These are phyloP conservation scores for Blastomyces silverae DNA, from an alignment of 2,329 filamentous ascomycete species.

Conservation along the genomic window DNA sequence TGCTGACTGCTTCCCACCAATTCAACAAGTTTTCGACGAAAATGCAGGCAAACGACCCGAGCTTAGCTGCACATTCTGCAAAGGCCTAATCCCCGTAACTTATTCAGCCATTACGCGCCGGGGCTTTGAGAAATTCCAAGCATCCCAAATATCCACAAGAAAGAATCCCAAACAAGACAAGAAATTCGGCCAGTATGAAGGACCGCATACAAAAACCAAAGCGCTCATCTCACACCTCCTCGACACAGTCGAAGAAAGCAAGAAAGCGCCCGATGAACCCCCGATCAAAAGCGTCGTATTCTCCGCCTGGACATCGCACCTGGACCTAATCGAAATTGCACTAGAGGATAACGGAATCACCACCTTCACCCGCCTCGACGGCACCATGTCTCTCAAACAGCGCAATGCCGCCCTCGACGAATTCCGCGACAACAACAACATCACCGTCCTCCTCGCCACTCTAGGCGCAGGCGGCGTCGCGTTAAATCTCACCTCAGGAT, in stretches of 20 bases:
- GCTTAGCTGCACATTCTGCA: constrained; percentile 61
- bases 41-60: constrained; percentile 40
- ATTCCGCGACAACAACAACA: constrained; percentile 64
- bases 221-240: constrained; percentile 71
- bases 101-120: constrained; percentile 63
- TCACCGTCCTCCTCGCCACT: constrained; percentile 81
- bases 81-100: constrained; percentile 54
- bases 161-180: constrained; percentile 48
- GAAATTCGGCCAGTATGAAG: constrained; percentile 61
- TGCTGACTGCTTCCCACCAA: constrained; percentile 59
- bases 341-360: constrained; percentile 52
- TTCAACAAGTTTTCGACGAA: constrained; percentile 49
- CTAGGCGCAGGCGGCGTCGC: constrained; percentile 89
- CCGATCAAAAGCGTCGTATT: constrained; percentile 93
- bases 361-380: constrained; percentile 73
- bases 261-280: constrained; percentile 52
- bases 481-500: constrained; percentile 80
- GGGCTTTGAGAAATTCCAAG: constrained; percentile 44
- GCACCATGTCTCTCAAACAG: constrained; percentile 70
- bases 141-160: constrained; percentile 53
- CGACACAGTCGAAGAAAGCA: constrained; percentile 50
- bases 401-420: constrained; percentile 68
- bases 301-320: constrained; percentile 89
- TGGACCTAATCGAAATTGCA: constrained; percentile 84
- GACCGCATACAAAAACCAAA: constrained; percentile 86